Conservation (phyloP, 192 early-diverging fungal species). For the Piromyces finnis region DNA sequence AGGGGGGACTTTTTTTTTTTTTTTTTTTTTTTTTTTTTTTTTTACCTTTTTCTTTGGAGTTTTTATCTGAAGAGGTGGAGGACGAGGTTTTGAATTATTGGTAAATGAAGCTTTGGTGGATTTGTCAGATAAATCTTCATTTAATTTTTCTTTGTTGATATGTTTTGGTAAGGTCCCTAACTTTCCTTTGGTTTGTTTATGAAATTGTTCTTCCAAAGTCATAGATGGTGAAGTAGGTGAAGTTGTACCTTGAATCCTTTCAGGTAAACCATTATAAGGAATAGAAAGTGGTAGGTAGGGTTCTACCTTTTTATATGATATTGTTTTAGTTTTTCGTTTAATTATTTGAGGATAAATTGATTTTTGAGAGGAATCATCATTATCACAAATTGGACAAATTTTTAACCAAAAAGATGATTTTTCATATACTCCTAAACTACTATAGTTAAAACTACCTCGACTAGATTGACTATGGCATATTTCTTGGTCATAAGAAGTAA, state of each 20-base stretch:
- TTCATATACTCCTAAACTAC: background rate
- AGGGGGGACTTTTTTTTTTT: too few relatives aligned
- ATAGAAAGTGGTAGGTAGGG: background rate
- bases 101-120: too few relatives aligned
- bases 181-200: too few relatives aligned
- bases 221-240: background rate
- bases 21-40: too few relatives aligned
- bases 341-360: background rate
- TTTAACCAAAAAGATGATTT: background rate
- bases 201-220: too few relatives aligned
- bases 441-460: background rate
- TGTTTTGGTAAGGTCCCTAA: too few relatives aligned
- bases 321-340: background rate
- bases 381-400: background rate
- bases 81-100: too few relatives aligned
- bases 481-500: too few relatives aligned
- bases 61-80: too few relatives aligned
- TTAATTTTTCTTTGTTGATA: too few relatives aligned
- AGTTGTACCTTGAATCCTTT: background rate
- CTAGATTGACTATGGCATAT: background rate
- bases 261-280: background rate
- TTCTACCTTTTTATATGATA: background rate
- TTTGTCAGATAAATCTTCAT: too few relatives aligned
- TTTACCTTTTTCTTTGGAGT: too few relatives aligned
- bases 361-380: background rate